phyloP scores from a whole-genome alignment of 2,329 filamentous ascomycete genomes.

The Talaromyces amestolkiae region DNA sequence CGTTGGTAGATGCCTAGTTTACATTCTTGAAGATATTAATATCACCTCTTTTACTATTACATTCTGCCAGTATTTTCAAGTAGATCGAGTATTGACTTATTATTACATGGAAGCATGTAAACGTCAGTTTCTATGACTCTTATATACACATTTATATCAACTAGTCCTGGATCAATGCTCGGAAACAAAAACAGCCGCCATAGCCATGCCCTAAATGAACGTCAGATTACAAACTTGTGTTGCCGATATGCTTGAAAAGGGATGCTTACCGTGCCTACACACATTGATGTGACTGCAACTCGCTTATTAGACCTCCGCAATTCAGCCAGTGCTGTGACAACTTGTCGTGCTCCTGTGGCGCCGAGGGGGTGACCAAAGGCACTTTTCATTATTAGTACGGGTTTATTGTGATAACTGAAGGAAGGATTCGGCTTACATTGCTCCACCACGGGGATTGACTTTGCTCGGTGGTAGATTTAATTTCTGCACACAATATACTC shows the following conservation, averaged over 20 bases:
- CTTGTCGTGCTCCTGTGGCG: slow-evolving; percentile 86
- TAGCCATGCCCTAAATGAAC: slow-evolving; percentile 56
- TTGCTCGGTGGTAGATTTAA: slow-evolving; percentile 74
- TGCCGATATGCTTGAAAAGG: not conserved
- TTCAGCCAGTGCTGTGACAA: slow-evolving; percentile 84
- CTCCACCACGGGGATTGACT: slow-evolving; percentile 92
- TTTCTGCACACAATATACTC: slow-evolving; percentile 83
- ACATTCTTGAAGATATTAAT: slow-evolving; percentile 3
- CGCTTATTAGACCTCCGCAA: slow-evolving; percentile 74
- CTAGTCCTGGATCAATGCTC: slow-evolving; percentile 56
- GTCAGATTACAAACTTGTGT: not conserved
- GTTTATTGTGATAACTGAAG: not conserved
- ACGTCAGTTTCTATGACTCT: not conserved
- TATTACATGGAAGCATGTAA: not conserved
- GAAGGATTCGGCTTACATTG: slow-evolving; percentile 54
- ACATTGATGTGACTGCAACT: slow-evolving; percentile 89
- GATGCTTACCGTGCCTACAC: slow-evolving; percentile 74
- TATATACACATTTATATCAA: not conserved
- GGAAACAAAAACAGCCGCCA: slow-evolving; percentile 90
- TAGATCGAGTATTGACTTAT: not conserved
- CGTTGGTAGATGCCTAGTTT: not conserved
- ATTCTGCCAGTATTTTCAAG: not conserved
- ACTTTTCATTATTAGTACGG: slow-evolving; percentile 28
- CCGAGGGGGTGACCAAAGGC: slow-evolving; percentile 91
- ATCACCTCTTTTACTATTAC: not conserved